phyloP scores from a whole-genome alignment of 192 early-diverging fungal species.

The Coemansia sp. region DNA sequence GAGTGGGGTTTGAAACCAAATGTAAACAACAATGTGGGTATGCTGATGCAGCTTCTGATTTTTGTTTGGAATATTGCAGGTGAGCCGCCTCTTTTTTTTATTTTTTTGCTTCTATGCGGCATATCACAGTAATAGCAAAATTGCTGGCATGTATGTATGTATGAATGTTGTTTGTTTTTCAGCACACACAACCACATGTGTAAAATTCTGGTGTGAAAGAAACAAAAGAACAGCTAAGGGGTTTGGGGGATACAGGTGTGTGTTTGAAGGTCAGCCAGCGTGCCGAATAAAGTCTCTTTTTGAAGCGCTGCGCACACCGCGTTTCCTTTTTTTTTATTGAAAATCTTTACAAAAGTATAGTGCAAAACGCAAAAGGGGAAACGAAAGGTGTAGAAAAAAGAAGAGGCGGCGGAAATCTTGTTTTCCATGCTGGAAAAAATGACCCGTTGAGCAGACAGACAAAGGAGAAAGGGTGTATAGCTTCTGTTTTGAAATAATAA shows the following conservation, averaged over 20 bases:
- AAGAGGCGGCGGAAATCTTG: not conserved
- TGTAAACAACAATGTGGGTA: not conserved
- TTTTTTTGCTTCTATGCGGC: not conserved
- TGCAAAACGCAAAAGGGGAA: not conserved
- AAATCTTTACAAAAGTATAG: not conserved
- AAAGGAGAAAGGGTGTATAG: no score
- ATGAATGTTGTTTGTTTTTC: not conserved
- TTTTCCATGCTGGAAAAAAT: constrained; percentile 1
- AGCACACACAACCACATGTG: not conserved
- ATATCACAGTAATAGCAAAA: not conserved
- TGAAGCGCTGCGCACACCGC: not conserved
- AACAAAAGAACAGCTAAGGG: not conserved
- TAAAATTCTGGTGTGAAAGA: not conserved
- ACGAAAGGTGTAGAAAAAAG: not conserved
- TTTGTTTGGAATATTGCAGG: not conserved
- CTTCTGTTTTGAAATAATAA: no score
- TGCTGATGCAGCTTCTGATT: not conserved
- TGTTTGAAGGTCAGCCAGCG: no score
- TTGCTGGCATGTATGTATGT: no score
- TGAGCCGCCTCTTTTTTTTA: not conserved
- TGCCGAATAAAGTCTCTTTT: not conserved
- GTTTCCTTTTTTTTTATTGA: not conserved
- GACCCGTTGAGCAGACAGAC: constrained; percentile 4
- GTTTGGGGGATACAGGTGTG: no score
- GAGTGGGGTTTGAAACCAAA: constrained; percentile 2